Evolutionary conservation across 164 flowering plant genomes (phyloP), one percentile per base, ranked within the genome.

Genomic region (Aristolochia fimbriata): DNA sequence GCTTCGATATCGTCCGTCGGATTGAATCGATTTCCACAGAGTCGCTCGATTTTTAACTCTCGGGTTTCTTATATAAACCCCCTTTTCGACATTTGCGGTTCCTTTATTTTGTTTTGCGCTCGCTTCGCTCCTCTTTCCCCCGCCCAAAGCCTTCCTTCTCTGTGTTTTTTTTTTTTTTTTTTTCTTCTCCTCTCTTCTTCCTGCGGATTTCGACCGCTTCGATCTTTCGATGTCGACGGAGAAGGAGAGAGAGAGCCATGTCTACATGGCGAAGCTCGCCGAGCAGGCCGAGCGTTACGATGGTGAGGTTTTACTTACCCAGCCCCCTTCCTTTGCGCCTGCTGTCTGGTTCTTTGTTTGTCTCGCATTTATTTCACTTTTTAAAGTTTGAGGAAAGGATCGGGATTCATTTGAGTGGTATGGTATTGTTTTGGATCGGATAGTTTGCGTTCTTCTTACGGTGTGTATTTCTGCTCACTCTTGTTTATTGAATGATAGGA

Each of bases 251-350:
- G 70, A 67, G 58, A 50, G 4, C 57, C 71, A 68, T 62, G 71
- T 68, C 51, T 68, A 68, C 62, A 57, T 62, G 66, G 71, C 71
- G 9, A 62, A 62, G 71, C 66, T 62, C 47, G 58, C 66, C 46
- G 68, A 65, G 63, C 68, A 65, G 20, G 63, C 68, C 25, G 68
- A 65, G 63, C 68, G 68, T 25, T 68, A 68, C 55, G 71, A 68
- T 2, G 71, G 71, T 62, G 41, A 41, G 61, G 0, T 16, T 27
- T 30, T 55, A 21, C n/a, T n/a, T n/a, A n/a, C n/a, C n/a, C n/a
- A n/a, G n/a, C 49, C 31, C 60, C 41, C 30, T 27, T 5, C 3
- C 30, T 27, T 27, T n/a, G 17, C 51, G 23, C 45, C 45, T 23
- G 11, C 27, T 23, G 6, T 48, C 3, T 19, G 2, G 16, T 3